Conservation (phyloP, 2,329 filamentous ascomycete species). For the Colletotrichum shisoi region DNA sequence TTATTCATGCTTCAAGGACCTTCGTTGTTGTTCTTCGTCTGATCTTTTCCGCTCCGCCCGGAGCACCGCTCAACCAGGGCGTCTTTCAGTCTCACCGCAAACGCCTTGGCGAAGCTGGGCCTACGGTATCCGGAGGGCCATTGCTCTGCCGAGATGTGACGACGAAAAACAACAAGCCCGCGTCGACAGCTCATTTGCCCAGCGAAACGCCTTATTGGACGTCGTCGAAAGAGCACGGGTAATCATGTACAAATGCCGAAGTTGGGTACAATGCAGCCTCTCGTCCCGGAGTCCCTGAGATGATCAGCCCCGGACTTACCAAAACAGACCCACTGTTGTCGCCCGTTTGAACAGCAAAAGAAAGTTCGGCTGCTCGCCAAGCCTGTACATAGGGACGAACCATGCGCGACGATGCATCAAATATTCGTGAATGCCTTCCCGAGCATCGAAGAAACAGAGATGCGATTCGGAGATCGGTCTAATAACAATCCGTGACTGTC, state of each 20-base stretch:
- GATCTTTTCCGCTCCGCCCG: conserved; percentile 2
- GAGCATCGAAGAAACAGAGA: neutral
- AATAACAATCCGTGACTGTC: neutral
- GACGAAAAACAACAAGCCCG: neutral
- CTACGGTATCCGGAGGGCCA: neutral
- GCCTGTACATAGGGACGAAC: neutral
- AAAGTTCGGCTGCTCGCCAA: conserved; percentile 1
- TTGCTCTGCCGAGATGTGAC: neutral
- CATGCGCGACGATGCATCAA: neutral
- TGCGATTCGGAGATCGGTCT: neutral
- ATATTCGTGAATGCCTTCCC: neutral
- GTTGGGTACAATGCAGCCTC: neutral
- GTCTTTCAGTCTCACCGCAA: conserved; percentile 6
- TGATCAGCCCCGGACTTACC: neutral
- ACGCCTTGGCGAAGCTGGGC: conserved; percentile 16
- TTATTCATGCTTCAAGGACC: neutral
- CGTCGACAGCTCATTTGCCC: neutral
- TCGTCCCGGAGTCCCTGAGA: neutral
- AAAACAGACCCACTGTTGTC: neutral
- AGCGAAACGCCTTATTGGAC: neutral
- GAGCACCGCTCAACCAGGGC: neutral
- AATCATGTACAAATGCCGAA: neutral
- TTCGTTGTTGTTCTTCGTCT: conserved; percentile 15
- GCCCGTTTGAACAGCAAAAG: neutral
- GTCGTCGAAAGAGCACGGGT: neutral